A percentile compares a stretch with the other conserved stretches of the same genome.
Evolutionary conservation across 371 early-diverging fungal genomes (phyloP).

Genomic region (Nematocida ironsii): DNA sequence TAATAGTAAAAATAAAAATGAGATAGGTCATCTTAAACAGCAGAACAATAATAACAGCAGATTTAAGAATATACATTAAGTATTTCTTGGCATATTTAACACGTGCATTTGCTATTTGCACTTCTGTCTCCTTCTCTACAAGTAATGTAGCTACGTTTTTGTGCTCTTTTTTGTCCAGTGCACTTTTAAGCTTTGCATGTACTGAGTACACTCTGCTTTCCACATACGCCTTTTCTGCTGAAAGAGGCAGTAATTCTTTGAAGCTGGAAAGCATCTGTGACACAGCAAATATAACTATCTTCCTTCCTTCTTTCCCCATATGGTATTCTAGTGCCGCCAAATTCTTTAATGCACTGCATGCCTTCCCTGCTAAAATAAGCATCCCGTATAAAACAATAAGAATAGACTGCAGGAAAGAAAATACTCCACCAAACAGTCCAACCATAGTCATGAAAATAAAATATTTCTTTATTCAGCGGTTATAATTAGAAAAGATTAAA

Average conservation of each 20-base stretch:
- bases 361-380: constrained; percentile 10
- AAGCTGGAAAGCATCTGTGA: background rate
- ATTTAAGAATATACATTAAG: background rate
- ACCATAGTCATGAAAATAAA: constrained; percentile 4
- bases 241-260: background rate
- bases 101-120: background rate
- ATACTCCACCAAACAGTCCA: background rate
- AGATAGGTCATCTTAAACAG: background rate
- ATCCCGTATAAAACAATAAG: background rate
- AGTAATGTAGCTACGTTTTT: background rate
- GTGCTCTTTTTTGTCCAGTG: background rate
- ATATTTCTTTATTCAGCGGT: constrained; percentile 21
- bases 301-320: background rate
- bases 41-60: background rate
- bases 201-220: background rate
- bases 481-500: background rate
- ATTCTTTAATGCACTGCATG: background rate
- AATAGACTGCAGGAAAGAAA: background rate
- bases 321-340: background rate
- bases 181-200: background rate
- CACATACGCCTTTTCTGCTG: background rate
- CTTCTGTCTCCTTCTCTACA: background rate
- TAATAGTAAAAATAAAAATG: background rate
- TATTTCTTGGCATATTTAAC: background rate
- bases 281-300: background rate